Evolutionary conservation across 202 grass and related monocot genomes (phyloP), one percentile per base, ranked within the genome.

Genomic region (Setaria viridis): DNA sequence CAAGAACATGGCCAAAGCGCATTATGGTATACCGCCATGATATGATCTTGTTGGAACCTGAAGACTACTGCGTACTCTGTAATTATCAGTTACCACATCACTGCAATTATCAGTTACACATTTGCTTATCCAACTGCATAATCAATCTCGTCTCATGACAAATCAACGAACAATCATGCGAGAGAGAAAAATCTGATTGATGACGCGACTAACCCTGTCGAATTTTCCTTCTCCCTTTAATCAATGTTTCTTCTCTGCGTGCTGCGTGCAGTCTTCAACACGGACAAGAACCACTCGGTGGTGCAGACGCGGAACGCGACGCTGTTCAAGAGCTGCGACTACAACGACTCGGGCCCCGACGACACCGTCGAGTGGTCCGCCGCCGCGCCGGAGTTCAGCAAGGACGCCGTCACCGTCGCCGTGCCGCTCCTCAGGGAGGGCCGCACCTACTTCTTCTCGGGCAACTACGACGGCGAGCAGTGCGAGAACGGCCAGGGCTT

Each of bases 271-370:
- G 93, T 99, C 67, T 99, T 99, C 86, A 90, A 96, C 87, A 99
- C 91, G 25, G 97, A 99, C 92, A 99, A 94, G 82, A 96, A 94
- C 74, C 97, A 99, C 82, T 92, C 97, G 32, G 91, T 99, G 66
- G 88, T 99, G 70, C 93, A 99, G 85, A 99, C 97, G 13, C 87
- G 81, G 80, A 99, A 99, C 68, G 82, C 17, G 77, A 96, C 93
- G 32, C 86, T 93, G 70, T 99, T 91, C 91, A 91, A 88, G 80
- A 91, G 80, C 85, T 99, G 97, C 71, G 79, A 98, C 82, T 90
- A 88, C 87, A 86, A 87, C 83, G 88, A 91, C 78, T 88, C 85
- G 11, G 89, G 89, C 51, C 82, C 84, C 5, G 92, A 92, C 68
- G 87, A 99, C 93, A 92, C 92, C 4, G 50, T 91, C 2, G 90